A percentile compares a stretch with the other conserved stretches of the same genome.
These are phyloP conservation scores for Aspergillus sojae DNA, from an alignment of 2,329 filamentous ascomycete species.

Conservation along the genomic window DNA sequence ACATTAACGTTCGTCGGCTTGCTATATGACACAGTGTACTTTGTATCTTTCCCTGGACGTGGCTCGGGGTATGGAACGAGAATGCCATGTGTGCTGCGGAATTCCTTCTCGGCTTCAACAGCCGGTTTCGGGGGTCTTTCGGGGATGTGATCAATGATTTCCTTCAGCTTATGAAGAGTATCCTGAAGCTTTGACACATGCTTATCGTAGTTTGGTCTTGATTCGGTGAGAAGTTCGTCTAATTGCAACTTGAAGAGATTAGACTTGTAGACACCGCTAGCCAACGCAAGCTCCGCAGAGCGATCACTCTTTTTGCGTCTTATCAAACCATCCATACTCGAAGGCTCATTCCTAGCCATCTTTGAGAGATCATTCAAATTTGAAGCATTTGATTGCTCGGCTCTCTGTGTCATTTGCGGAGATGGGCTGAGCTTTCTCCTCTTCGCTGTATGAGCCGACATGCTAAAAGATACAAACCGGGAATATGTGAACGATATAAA, in stretches of 20 bases:
- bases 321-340: constrained; percentile 11
- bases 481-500: background rate
- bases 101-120: constrained; percentile 66
- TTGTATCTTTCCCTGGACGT: constrained; percentile 71
- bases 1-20: constrained; percentile 81
- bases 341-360: constrained; percentile 20
- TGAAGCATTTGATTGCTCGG: background rate
- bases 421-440: constrained; percentile 51
- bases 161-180: constrained; percentile 58
- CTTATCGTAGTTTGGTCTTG: constrained; percentile 61
- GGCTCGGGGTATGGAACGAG: constrained; percentile 85
- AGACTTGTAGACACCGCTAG: constrained; percentile 63
- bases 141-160: constrained; percentile 59
- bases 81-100: constrained; percentile 68
- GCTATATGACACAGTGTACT: constrained; percentile 79
- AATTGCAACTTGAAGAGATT: constrained; percentile 70
- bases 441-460: constrained; percentile 44
- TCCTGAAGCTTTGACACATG: constrained; percentile 57
- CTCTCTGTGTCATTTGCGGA: constrained; percentile 25
- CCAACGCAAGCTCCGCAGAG: constrained; percentile 39
- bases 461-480: constrained; percentile 12
- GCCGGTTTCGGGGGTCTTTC: constrained; percentile 56
- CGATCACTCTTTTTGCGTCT: constrained; percentile 28
- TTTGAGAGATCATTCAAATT: constrained; percentile 23
- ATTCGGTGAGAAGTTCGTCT: constrained; percentile 62